These are phyloP conservation scores for Apophysomyces variabilis DNA, from an alignment of 371 early-diverging fungal genomes.

Conservation along the genomic window DNA sequence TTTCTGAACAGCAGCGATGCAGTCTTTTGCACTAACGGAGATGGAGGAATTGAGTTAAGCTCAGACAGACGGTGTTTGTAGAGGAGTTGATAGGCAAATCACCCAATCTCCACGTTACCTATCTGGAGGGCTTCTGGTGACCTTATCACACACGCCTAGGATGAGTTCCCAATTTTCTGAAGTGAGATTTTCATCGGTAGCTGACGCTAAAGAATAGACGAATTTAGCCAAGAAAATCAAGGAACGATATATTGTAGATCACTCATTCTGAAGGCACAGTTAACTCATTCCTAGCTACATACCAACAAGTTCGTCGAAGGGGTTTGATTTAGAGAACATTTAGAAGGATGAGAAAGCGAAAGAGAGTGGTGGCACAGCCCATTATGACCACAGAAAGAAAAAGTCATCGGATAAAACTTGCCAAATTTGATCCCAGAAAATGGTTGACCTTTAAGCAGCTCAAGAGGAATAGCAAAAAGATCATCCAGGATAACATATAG, in stretches of 20 bases:
- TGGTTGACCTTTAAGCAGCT: too few species aligned
- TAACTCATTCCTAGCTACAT: too few species aligned
- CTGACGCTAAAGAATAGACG: conserved; percentile 57
- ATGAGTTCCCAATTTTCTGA: conserved; percentile 94
- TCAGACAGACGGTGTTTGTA: conserved; percentile 9
- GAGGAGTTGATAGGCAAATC: conserved; percentile 13
- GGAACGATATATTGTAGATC: background rate
- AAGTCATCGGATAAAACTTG: too few species aligned
- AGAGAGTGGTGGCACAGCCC: too few species aligned
- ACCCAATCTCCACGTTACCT: conserved; percentile 31
- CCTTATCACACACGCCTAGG: conserved; percentile 87
- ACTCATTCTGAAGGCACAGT: too few species aligned
- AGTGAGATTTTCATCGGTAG: conserved; percentile 91
- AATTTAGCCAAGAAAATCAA: background rate
- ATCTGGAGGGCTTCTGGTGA: conserved; percentile 58
- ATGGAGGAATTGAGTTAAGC: background rate
- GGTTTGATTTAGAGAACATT: too few species aligned
- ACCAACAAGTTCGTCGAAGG: too few species aligned
- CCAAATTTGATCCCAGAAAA: too few species aligned
- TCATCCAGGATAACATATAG: too few species aligned
- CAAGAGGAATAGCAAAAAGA: too few species aligned
- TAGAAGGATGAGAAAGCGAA: too few species aligned
- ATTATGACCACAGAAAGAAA: too few species aligned
- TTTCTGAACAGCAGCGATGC: conserved; percentile 74
- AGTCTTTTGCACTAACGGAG: conserved; percentile 64